A percentile compares a stretch with the other conserved stretches of the same genome.
These are phyloP conservation scores for Polyplosphaeria fusca DNA, from an alignment of 495 filamentous ascomycete genomes.

Conservation along the genomic window DNA sequence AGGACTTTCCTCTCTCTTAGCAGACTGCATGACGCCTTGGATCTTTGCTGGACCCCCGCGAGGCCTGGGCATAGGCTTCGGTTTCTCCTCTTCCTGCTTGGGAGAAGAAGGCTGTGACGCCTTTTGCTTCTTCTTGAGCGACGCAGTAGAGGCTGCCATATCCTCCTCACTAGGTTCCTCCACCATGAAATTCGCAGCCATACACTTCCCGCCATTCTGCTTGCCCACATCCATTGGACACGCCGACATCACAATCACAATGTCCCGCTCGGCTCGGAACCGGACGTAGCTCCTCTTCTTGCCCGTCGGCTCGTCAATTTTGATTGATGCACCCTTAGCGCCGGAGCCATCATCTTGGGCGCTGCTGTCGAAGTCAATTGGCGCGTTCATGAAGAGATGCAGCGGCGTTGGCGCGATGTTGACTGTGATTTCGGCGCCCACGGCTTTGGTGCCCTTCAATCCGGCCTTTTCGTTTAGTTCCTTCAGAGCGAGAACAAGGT, in stretches of 20 bases:
- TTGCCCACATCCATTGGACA: constrained; percentile 42
- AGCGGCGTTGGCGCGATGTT: constrained; percentile 41
- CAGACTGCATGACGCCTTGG: background rate
- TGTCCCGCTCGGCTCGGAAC: constrained; percentile 42
- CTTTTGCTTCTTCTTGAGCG: constrained; percentile 14
- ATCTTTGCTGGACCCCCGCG: background rate
- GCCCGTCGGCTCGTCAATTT: constrained; percentile 37
- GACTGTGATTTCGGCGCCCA: constrained; percentile 39
- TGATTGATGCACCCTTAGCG: constrained; percentile 31
- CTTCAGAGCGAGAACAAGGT: constrained; percentile 43
- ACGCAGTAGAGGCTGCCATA: background rate
- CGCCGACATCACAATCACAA: constrained; percentile 45
- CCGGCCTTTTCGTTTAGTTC: constrained; percentile 43
- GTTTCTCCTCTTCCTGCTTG: background rate
- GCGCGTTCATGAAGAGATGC: constrained; percentile 46
- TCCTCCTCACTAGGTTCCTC: constrained; percentile 28
- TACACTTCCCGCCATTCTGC: constrained; percentile 39
- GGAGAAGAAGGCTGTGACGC: background rate
- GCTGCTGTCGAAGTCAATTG: constrained; percentile 13
- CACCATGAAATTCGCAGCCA: constrained; percentile 42
- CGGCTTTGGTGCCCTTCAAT: constrained; percentile 39
- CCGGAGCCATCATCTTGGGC: constrained; percentile 9
- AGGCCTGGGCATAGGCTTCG: constrained; percentile 3
- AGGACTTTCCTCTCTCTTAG: background rate
- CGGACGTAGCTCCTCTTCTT: constrained; percentile 41